Evolutionary conservation across 2,329 filamentous ascomycete genomes (phyloP).

Genomic region (Pestalotiopsis sp.): DNA sequence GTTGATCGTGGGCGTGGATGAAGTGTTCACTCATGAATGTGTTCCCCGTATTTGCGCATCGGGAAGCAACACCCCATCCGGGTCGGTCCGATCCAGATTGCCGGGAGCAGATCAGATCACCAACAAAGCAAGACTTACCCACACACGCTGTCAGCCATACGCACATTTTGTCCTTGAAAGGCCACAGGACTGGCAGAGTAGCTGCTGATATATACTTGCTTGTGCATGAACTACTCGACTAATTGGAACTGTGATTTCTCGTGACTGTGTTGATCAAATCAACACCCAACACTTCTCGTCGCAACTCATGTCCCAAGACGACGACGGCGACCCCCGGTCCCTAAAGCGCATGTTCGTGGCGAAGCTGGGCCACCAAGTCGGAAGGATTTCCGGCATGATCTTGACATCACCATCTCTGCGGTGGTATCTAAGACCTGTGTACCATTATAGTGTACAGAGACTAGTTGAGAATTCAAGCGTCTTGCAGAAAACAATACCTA

Average conservation of each 20-base stretch:
- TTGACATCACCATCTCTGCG: too few species aligned
- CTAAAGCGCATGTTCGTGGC: not conserved
- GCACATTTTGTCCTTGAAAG: not conserved
- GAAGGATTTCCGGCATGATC: too few species aligned
- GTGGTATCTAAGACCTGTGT: too few species aligned
- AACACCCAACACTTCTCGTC: not conserved
- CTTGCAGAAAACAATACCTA: too few species aligned
- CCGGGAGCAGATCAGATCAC: not conserved
- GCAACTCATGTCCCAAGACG: not conserved
- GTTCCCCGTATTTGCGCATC: not conserved
- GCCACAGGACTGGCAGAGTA: not conserved
- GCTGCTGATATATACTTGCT: not conserved
- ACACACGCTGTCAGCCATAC: not conserved
- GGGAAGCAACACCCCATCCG: not conserved
- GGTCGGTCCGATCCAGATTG: not conserved
- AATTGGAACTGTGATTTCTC: not conserved
- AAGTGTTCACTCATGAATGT: not conserved
- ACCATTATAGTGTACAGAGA: too few species aligned
- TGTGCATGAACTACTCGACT: not conserved
- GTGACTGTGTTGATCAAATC: not conserved
- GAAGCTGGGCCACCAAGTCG: not conserved
- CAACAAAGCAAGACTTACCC: not conserved
- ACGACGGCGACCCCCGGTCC: not conserved
- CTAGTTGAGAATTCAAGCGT: too few species aligned
- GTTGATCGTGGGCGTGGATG: not conserved